These are phyloP conservation scores for Cryptosporidium viatorum DNA, from an alignment of 169 alveolate genomes.

Conservation along the genomic window DNA sequence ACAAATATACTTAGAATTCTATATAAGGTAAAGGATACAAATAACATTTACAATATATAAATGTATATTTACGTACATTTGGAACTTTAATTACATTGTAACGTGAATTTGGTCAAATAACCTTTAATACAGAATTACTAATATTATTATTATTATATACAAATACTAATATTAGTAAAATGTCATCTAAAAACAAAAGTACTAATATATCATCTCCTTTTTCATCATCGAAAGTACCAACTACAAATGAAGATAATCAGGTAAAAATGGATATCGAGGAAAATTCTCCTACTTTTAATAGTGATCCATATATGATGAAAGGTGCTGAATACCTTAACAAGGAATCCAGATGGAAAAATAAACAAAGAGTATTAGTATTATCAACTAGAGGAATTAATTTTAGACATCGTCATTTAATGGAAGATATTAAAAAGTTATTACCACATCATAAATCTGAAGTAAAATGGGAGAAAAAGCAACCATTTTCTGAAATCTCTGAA, in stretches of 20 bases:
- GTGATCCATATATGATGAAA: slow-evolving; percentile 87
- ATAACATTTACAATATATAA: not conserved
- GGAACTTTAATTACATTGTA: too few relatives aligned
- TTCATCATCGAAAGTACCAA: not conserved
- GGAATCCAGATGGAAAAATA: slow-evolving; percentile 92
- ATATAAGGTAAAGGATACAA: not conserved
- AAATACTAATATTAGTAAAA: not conserved
- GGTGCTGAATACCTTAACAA: slow-evolving; percentile 88
- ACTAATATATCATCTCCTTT: not conserved
- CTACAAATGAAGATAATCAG: not conserved
- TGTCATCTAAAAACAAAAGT: not conserved
- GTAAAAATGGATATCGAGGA: slow-evolving; percentile 10
- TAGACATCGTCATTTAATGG: slow-evolving; percentile 92
- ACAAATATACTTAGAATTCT: too few relatives aligned
- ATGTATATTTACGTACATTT: not conserved
- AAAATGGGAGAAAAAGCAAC: slow-evolving; percentile 89
- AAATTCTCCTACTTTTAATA: not conserved
- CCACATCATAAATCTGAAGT: slow-evolving; percentile 98
- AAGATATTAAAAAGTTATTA: slow-evolving; percentile 92
- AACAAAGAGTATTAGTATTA: slow-evolving; percentile 94
- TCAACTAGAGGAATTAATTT: slow-evolving; percentile 94
- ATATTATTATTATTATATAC: too few relatives aligned
- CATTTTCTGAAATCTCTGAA: slow-evolving; percentile 85
- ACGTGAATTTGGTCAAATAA: not conserved
- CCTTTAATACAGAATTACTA: too few relatives aligned